Conservation (phyloP, 176 grass and related monocot genomes). For the Phragmites australis region DNA sequence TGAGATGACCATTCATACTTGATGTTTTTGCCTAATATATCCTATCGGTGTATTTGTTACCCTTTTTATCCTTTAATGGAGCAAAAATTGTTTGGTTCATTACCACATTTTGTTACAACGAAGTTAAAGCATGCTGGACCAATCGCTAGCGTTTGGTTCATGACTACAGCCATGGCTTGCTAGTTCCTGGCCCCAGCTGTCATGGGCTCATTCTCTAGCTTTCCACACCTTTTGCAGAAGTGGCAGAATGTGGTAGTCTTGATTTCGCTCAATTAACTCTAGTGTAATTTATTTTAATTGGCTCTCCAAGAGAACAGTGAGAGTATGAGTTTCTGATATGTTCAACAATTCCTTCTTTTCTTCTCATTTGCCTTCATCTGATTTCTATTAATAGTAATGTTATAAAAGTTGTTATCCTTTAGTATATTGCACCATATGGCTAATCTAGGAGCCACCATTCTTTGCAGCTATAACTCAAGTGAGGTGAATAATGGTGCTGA, state of each 20-base stretch:
- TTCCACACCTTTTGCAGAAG: background rate
- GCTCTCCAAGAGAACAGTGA: background rate
- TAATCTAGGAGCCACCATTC: conserved; percentile 23
- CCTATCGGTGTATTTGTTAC: background rate
- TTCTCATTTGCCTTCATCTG: background rate
- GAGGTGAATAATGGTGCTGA: conserved; percentile 56
- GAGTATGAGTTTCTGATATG: background rate
- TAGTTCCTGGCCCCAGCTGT: background rate
- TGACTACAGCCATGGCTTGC: background rate
- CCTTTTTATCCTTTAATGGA: background rate
- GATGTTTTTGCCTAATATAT: background rate
- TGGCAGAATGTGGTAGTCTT: background rate
- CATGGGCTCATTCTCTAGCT: background rate
- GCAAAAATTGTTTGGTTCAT: background rate
- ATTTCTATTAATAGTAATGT: background rate
- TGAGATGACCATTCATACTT: background rate
- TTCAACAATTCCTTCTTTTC: background rate
- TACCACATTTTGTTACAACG: background rate
- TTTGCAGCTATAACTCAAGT: conserved; percentile 74
- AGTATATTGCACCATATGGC: conserved; percentile 14
- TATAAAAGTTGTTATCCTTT: background rate
- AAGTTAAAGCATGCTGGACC: background rate
- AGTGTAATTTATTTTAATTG: background rate
- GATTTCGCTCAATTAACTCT: background rate
- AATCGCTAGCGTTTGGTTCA: background rate